phyloP scores from a whole-genome alignment of 1,284 basidiomycete genomes.

The Cutaneotrichosporon sp. region DNA sequence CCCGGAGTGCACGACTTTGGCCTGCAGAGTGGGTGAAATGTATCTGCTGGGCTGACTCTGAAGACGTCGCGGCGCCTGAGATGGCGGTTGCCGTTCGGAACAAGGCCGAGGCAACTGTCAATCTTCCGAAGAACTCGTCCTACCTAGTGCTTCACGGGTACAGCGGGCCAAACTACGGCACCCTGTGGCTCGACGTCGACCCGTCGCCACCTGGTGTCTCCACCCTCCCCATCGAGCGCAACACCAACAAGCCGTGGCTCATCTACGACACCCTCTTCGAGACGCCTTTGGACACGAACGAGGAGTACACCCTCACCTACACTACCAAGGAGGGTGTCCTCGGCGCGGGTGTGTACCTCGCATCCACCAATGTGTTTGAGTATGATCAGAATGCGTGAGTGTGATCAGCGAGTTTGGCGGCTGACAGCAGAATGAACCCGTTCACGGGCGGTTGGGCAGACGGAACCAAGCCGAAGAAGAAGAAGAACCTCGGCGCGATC shows the following conservation, averaged over 20 bases:
- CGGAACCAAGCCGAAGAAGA: background rate
- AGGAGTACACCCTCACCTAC: background rate
- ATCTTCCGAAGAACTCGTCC: conserved; percentile 3
- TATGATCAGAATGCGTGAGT: background rate
- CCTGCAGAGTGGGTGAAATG: background rate
- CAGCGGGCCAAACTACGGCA: conserved; percentile 3
- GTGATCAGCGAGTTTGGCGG: too few relatives aligned
- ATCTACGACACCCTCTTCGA: background rate
- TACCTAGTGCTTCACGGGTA: background rate
- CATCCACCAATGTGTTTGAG: background rate
- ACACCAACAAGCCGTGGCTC: conserved; percentile 5
- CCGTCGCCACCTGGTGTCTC: conserved; percentile 1
- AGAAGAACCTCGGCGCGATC: background rate
- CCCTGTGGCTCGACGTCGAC: background rate
- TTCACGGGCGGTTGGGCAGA: background rate
- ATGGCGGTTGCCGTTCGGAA: background rate
- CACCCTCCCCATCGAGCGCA: background rate
- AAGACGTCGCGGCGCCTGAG: background rate
- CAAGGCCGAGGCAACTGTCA: background rate
- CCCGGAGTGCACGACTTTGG: background rate
- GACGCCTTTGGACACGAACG: background rate
- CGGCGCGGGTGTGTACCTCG: background rate
- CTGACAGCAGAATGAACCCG: background rate
- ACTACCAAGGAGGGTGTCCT: background rate
- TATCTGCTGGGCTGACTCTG: background rate